phyloP scores from a whole-genome alignment of 805 yeast species.

The Monosporozyma siamensis region DNA sequence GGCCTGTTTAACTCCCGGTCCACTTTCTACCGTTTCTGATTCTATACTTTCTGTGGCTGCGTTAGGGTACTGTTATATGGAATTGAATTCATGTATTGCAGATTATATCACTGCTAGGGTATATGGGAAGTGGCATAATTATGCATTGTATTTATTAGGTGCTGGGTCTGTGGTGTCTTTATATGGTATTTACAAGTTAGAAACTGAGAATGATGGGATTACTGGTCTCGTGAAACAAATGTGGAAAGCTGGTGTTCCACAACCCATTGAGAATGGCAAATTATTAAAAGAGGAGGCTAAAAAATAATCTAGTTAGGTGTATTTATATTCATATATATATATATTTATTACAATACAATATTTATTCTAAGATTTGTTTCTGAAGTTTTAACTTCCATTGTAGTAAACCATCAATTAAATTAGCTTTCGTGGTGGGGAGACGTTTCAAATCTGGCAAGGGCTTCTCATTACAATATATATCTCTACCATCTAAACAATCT shows the following conservation, averaged over 20 bases:
- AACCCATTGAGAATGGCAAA: too few species aligned
- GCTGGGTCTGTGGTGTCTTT: constrained; percentile 63
- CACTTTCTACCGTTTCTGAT: constrained; percentile 61
- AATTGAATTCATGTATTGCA: constrained; percentile 85
- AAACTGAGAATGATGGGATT: constrained; percentile 72
- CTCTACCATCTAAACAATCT: constrained; percentile 18
- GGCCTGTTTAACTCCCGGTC: constrained; percentile 66
- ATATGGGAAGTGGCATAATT: constrained; percentile 66
- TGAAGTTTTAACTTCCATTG: constrained; percentile 15
- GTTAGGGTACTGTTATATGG: constrained; percentile 73
- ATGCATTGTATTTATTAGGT: constrained; percentile 58
- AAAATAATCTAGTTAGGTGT: neutral
- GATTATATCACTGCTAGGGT: constrained; percentile 87
- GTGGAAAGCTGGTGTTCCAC: constrained; percentile 8
- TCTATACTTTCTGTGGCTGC: constrained; percentile 56
- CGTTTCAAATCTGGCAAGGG: constrained; percentile 5
- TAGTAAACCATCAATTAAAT: constrained; percentile 7
- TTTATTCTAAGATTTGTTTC: constrained; percentile 7
- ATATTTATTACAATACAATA: too few species aligned
- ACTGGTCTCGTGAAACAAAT: constrained; percentile 32
- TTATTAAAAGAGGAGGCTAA: neutral
- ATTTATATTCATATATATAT: constrained; percentile 3
- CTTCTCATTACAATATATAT: constrained; percentile 19
- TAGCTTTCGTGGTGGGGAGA: constrained; percentile 2
- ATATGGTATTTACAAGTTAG: constrained; percentile 75